Percentiles rank a stretch among this genome's conserved stretches.
Evolutionary conservation across 164 flowering plant genomes (phyloP).

Genomic region (Macadamia integrifolia): DNA sequence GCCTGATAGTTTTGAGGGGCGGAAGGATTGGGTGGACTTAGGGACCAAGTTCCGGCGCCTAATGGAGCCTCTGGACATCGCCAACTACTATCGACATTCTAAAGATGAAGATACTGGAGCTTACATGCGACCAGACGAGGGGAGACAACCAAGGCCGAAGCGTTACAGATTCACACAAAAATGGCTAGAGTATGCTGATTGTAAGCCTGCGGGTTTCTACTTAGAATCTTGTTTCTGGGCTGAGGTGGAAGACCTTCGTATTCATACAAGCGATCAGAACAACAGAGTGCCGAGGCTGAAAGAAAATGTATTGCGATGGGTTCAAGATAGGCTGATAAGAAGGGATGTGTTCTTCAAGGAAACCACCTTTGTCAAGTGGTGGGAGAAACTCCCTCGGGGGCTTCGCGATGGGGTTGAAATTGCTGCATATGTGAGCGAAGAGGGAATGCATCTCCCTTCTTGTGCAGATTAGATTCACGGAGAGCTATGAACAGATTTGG

Average conservation of each 20-base stretch:
- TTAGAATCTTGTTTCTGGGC: slow-evolving; percentile 66
- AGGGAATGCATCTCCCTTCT: slow-evolving; percentile 11
- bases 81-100: slow-evolving; percentile 73
- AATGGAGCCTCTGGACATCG: slow-evolving; percentile 81
- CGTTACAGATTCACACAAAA: slow-evolving; percentile 62
- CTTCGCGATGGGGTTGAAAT: slow-evolving; percentile 18
- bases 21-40: slow-evolving; percentile 45
- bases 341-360: slow-evolving; percentile 44
- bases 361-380: slow-evolving; percentile 66
- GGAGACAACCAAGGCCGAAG: slow-evolving; percentile 39
- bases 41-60: slow-evolving; percentile 59
- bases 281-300: slow-evolving; percentile 30
- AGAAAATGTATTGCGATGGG: slow-evolving; percentile 26
- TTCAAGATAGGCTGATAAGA: slow-evolving; percentile 8
- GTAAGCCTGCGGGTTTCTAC: slow-evolving; percentile 11
- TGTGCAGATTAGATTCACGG: background rate
- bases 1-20: slow-evolving; percentile 62
- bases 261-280: background rate
- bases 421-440: slow-evolving; percentile 12
- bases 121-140: slow-evolving; percentile 34
- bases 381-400: slow-evolving; percentile 32
- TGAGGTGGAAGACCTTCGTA: slow-evolving; percentile 52
- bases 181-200: slow-evolving; percentile 50
- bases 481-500: too few relatives aligned
- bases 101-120: slow-evolving; percentile 65